Percentiles rank a stretch among this genome's conserved stretches.
phyloP scores from a whole-genome alignment of 768 basidiomycete species.

The Saitozyma podzolica region DNA sequence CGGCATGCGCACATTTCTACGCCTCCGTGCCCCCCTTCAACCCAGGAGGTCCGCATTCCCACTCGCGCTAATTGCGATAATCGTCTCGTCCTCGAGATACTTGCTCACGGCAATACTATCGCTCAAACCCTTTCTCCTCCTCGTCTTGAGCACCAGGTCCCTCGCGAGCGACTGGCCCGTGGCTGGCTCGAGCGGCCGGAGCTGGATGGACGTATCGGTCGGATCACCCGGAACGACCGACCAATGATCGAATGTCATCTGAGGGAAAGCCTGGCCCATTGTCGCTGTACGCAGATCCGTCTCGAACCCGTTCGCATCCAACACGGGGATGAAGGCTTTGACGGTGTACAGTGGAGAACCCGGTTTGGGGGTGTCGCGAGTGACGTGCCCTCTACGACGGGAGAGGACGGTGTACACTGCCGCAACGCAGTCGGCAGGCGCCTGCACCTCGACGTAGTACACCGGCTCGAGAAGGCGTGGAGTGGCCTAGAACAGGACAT shows the following conservation, averaged over 20 bases:
- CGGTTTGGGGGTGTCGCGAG: constrained; percentile 95
- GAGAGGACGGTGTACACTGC: constrained; percentile 98
- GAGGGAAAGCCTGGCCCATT: constrained; percentile 97
- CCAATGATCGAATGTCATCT: constrained; percentile 99
- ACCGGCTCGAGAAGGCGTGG: constrained; percentile 95
- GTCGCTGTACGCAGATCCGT: constrained; percentile 96
- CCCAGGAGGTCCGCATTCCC: constrained; percentile 93
- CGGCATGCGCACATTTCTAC: neutral
- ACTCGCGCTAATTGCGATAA: constrained; percentile 79
- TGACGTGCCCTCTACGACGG: constrained; percentile 98
- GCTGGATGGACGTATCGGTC: constrained; percentile 93
- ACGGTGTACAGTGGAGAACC: constrained; percentile 97
- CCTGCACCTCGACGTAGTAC: constrained; percentile 99
- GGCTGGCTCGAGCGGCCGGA: constrained; percentile 93
- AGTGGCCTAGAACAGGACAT: constrained; percentile 65
- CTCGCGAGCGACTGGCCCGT: constrained; percentile 92
- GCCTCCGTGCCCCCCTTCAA: constrained; percentile 21
- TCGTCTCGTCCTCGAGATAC: constrained; percentile 93
- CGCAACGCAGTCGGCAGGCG: constrained; percentile 96
- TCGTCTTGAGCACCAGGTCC: constrained; percentile 93
- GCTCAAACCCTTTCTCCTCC: constrained; percentile 91
- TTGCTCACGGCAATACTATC: constrained; percentile 97
- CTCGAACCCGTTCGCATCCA: constrained; percentile 98
- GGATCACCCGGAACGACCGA: constrained; percentile 99
- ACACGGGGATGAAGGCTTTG: constrained; percentile 95